phyloP scores from a whole-genome alignment of 1,284 basidiomycete genomes.

The Pseudozyma pruni region DNA sequence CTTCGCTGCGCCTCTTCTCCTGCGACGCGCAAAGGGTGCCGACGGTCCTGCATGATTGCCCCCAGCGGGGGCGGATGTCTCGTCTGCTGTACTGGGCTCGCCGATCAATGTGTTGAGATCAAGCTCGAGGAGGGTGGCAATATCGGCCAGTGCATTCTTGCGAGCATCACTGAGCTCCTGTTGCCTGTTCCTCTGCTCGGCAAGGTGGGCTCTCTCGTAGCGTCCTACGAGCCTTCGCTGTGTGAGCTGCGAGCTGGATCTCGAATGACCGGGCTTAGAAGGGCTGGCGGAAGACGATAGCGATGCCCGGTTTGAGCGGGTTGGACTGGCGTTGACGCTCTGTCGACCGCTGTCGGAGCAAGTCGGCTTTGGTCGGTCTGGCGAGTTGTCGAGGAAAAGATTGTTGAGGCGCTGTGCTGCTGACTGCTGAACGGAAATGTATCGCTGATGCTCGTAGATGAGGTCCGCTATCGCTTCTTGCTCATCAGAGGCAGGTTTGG shows the following conservation, averaged over 20 bases:
- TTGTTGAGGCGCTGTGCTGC: constrained; percentile 38
- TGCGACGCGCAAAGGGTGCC: constrained; percentile 24
- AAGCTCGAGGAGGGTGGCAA: constrained; percentile 56
- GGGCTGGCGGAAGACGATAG: constrained; percentile 15
- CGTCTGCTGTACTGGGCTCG: constrained; percentile 20
- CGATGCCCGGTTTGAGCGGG: constrained; percentile 5
- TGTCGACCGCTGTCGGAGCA: constrained; percentile 8
- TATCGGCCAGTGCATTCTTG: constrained; percentile 50
- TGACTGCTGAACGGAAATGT: constrained; percentile 35
- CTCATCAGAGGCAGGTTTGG: constrained; percentile 22
- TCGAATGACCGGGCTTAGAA: constrained; percentile 36
- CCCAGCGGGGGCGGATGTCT: not conserved
- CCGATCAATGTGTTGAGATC: constrained; percentile 51
- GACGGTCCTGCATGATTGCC: constrained; percentile 14
- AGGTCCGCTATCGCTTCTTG: constrained; percentile 56
- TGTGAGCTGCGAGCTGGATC: constrained; percentile 34
- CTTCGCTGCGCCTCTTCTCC: constrained; percentile 34
- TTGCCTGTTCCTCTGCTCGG: constrained; percentile 55
- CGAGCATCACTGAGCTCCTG: constrained; percentile 58
- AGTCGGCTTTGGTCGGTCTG: constrained; percentile 6
- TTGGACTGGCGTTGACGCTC: constrained; percentile 18
- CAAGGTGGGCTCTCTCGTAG: constrained; percentile 52
- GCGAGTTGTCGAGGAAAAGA: constrained; percentile 33
- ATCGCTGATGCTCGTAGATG: constrained; percentile 57
- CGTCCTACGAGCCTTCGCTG: constrained; percentile 52